These are phyloP conservation scores for Sungouiella thailandica DNA, from an alignment of 805 yeast species.

Conservation along the genomic window DNA sequence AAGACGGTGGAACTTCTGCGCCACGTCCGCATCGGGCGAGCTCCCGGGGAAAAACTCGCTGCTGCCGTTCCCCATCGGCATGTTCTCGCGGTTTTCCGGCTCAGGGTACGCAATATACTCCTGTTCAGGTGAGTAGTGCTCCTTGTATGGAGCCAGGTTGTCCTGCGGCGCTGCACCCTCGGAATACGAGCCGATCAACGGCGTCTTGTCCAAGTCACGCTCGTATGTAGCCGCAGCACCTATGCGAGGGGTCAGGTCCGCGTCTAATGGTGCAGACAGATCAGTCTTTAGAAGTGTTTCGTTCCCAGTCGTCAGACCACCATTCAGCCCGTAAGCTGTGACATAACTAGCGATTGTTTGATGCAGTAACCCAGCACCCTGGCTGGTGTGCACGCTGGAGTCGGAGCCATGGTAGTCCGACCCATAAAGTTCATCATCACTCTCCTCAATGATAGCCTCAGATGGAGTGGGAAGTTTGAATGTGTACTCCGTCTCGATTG, in stretches of 20 bases:
- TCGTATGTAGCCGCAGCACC: conserved; percentile 6
- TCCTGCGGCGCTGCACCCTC: background rate
- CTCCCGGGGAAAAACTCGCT: no score
- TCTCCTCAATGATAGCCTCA: conserved; percentile 12
- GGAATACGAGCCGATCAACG: conserved; percentile 11
- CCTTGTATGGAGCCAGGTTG: conserved; percentile 5
- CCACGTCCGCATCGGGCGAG: conserved; percentile 22
- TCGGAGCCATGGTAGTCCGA: conserved; percentile 6
- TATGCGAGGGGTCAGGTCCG: conserved; percentile 31
- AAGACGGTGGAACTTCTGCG: conserved; percentile 32
- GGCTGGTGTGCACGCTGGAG: background rate
- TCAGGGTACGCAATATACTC: background rate
- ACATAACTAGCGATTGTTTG: conserved; percentile 24
- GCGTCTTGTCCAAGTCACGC: conserved; percentile 26
- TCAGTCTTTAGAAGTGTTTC: conserved; percentile 24
- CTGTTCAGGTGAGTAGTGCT: background rate
- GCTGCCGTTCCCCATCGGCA: no score
- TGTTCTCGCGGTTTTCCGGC: background rate
- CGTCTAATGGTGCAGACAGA: conserved; percentile 10
- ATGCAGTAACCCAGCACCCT: conserved; percentile 11
- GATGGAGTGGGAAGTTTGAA: conserved; percentile 8
- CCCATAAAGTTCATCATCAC: conserved; percentile 12
- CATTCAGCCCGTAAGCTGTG: conserved; percentile 22
- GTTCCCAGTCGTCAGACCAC: conserved; percentile 33
- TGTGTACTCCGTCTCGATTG: conserved; percentile 18